A percentile compares a stretch with the other conserved stretches of the same genome.
These are phyloP conservation scores for Boletellus deceptivus DNA, from an alignment of 1,284 basidiomycete genomes.

Conservation along the genomic window DNA sequence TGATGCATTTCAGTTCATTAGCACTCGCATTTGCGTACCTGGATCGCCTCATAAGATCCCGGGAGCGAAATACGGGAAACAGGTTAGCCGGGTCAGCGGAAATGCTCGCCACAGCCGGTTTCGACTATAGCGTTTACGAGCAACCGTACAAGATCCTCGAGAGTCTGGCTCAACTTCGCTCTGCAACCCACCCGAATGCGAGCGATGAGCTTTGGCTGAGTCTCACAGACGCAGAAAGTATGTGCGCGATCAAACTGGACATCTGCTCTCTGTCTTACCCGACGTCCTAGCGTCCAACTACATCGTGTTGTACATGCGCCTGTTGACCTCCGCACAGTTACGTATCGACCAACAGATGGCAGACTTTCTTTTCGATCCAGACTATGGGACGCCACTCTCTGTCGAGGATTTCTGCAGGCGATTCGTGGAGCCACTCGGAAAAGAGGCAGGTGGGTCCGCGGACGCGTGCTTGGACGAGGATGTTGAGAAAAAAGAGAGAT, in stretches of 20 bases:
- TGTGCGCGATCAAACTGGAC: conserved; percentile 9
- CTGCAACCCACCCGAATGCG: conserved; percentile 33
- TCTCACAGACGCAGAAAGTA: conserved; percentile 60
- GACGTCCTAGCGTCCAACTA: conserved; percentile 56
- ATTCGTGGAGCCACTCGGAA: conserved; percentile 78
- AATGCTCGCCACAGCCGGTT: conserved; percentile 60
- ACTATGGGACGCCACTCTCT: conserved; percentile 49
- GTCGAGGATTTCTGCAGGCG: conserved; percentile 70
- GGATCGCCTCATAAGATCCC: conserved; percentile 50
- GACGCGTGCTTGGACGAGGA: not conserved
- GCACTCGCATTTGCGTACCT: conserved; percentile 71
- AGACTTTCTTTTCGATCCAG: conserved; percentile 75
- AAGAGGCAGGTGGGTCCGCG: conserved; percentile 66
- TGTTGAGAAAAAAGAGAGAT: conserved; percentile 43
- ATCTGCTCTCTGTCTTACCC: conserved; percentile 2
- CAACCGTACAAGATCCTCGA: conserved; percentile 51
- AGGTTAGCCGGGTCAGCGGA: conserved; percentile 53
- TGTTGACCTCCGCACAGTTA: conserved; percentile 82
- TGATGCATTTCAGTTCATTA: conserved; percentile 41
- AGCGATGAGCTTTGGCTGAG: conserved; percentile 36
- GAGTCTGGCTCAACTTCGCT: conserved; percentile 38
- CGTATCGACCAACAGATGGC: conserved; percentile 55
- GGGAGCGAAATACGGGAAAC: conserved; percentile 45
- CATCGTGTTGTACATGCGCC: conserved; percentile 73
- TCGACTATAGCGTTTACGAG: conserved; percentile 64